Evolutionary conservation across 192 early-diverging fungal genomes (phyloP).

Genomic region (Coemansia sp.): DNA sequence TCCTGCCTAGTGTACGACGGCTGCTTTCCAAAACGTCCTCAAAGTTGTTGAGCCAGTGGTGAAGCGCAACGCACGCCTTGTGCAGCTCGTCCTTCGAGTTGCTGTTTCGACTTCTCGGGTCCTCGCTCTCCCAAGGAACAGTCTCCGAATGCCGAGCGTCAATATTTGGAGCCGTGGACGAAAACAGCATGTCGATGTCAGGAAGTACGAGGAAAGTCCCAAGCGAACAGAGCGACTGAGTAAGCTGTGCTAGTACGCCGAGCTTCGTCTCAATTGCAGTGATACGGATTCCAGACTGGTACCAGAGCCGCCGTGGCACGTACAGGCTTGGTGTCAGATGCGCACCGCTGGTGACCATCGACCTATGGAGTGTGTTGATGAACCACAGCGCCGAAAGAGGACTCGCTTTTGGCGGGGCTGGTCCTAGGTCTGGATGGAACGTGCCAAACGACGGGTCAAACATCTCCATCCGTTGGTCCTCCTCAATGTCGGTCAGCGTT

Average conservation of each 20-base stretch:
- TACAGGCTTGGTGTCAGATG: constrained; percentile 48
- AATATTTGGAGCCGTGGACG: constrained; percentile 8
- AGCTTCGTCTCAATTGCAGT: constrained; percentile 55
- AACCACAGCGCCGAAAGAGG: constrained; percentile 54
- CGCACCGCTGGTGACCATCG: constrained; percentile 49
- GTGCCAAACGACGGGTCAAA: constrained; percentile 54
- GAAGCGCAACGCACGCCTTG: constrained; percentile 50
- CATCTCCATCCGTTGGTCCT: constrained; percentile 53
- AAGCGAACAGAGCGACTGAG: constrained; percentile 45
- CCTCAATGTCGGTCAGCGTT: constrained; percentile 48
- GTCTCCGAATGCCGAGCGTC: constrained; percentile 33
- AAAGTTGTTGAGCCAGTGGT: constrained; percentile 53
- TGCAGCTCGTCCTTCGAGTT: constrained; percentile 43
- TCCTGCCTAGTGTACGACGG: constrained; percentile 45
- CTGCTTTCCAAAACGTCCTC: constrained; percentile 49
- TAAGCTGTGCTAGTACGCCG: constrained; percentile 46
- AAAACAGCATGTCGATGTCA: constrained; percentile 26
- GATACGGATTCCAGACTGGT: constrained; percentile 52
- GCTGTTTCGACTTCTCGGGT: constrained; percentile 14
- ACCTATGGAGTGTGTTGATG: constrained; percentile 48
- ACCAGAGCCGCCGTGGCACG: constrained; percentile 55
- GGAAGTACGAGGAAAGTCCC: constrained; percentile 33
- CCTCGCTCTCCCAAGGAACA: constrained; percentile 49
- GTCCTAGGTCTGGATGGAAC: constrained; percentile 44
- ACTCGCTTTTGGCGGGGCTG: constrained; percentile 47